Evolutionary conservation across 106 monocot genomes (phyloP), one percentile per base, ranked within the genome.

Genomic region (Apostasia ramifera): DNA sequence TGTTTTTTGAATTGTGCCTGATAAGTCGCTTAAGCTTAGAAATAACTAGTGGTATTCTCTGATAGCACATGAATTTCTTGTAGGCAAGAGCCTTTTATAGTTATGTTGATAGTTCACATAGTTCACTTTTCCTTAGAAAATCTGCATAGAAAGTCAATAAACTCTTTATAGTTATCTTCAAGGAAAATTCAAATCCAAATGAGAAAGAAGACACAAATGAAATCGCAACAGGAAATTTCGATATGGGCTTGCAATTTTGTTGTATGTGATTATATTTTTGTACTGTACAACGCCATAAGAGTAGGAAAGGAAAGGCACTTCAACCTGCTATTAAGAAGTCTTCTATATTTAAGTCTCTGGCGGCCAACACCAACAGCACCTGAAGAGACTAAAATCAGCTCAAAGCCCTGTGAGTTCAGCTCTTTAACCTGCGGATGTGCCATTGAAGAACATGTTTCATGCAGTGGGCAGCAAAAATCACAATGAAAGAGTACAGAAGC

Each of bases 321-420:
- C 57, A 40, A 92, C 88, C 93, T 88, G 90, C 90, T 94, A 69
- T 94, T 76, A 37, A 91, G 72, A 58, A 94, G 66, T 71, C 75
- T 87, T 55, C 94, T 78, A 68, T 91, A 88, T 67, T 77, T 82
- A 45, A 94, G 85, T 54, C 94, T 82, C 59, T 94, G 90, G n/a
- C 85, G 87, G 6, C 90, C 94, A 46, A 91, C 85, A 48, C 88
- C 83, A 74, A 94, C 85, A 10, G 94, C 94, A 55, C 94, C 94
- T 12, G 91, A 91, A 50, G 83, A 88, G 15, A 91, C 90, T 66
- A 94, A 40, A 59, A 94, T 91, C 5, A 94, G 83, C 54, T 94
- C 88, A 62, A 65, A 83, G 2, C 91, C 94, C 44, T 47, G 66
- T 57, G 76, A 71, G 54, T 85, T 94, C 43, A 94, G 64, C 55